A percentile compares a stretch with the other conserved stretches of the same genome.
These are phyloP conservation scores for Lecanicillium sp. DNA, from an alignment of 2,329 filamentous ascomycete genomes.

Conservation along the genomic window DNA sequence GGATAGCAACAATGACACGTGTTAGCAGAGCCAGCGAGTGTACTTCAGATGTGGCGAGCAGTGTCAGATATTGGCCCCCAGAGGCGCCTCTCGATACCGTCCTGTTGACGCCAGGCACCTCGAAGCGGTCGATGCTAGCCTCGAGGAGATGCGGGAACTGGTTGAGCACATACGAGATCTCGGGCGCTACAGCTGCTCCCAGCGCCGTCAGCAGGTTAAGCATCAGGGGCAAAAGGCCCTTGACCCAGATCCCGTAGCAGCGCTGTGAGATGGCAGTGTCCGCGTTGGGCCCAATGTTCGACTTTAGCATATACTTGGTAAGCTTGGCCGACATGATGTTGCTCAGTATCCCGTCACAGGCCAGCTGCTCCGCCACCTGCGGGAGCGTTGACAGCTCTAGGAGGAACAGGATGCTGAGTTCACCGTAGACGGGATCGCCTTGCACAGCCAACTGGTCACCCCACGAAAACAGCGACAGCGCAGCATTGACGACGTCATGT, in stretches of 20 bases:
- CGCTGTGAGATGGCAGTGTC: slow-evolving; percentile 59
- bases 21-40: slow-evolving; percentile 73
- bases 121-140: slow-evolving; percentile 65
- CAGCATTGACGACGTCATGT: slow-evolving; percentile 71
- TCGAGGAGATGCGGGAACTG: slow-evolving; percentile 75
- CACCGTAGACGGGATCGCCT: slow-evolving; percentile 84
- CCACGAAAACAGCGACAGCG: slow-evolving; percentile 88
- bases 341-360: slow-evolving; percentile 74
- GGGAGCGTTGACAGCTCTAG: slow-evolving; percentile 80
- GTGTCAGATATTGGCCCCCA: slow-evolving; percentile 55
- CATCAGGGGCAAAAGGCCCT: slow-evolving; percentile 78
- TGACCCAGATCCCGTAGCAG: slow-evolving; percentile 84
- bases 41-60: slow-evolving; percentile 67
- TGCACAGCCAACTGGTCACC: slow-evolving; percentile 71
- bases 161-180: slow-evolving; percentile 81
- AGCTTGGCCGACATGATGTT: slow-evolving; percentile 74
- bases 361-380: slow-evolving; percentile 78
- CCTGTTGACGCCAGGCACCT: slow-evolving; percentile 48
- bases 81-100: slow-evolving; percentile 37
- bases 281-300: slow-evolving; percentile 70
- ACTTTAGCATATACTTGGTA: slow-evolving; percentile 65
- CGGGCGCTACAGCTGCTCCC: slow-evolving; percentile 71
- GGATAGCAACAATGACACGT: slow-evolving; percentile 61
- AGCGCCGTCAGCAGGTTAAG: slow-evolving; percentile 82
- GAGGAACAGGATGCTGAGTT: slow-evolving; percentile 82